A percentile compares a stretch with the other conserved stretches of the same genome.
Evolutionary conservation across 176 grass and related monocot species (phyloP).

Genomic region (Cenchrus americanus): DNA sequence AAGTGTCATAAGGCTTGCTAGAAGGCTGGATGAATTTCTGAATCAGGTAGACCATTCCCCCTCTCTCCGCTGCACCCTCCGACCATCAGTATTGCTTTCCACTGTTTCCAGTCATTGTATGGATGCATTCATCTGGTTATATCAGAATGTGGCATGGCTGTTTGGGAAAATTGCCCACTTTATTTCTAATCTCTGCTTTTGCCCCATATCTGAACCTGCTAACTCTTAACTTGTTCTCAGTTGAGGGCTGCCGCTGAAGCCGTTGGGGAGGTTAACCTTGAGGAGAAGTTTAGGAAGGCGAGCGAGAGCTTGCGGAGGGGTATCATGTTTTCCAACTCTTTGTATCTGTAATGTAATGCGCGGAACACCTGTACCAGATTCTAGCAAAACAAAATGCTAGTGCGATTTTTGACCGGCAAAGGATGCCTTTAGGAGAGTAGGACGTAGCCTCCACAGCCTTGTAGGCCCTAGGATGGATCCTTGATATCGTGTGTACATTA

Average conservation of each 20-base stretch:
- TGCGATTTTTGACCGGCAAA: constrained; percentile 33
- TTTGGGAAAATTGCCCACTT: background rate
- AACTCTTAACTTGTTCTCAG: constrained; percentile 57
- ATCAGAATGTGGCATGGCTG: background rate
- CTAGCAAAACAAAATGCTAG: constrained; percentile 15
- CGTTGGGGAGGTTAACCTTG: constrained; percentile 76
- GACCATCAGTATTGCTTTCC: background rate
- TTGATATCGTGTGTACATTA: constrained; percentile 26
- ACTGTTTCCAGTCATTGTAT: background rate
- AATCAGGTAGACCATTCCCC: constrained; percentile 74
- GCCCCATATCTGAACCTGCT: background rate
- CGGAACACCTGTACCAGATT: constrained; percentile 17
- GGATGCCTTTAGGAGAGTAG: constrained; percentile 29
- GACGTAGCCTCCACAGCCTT: constrained; percentile 6
- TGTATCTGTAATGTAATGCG: constrained; percentile 66
- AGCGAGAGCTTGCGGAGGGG: constrained; percentile 84
- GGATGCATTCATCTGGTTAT: constrained; percentile 14
- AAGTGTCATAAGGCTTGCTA: constrained; percentile 86
- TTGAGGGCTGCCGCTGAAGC: constrained; percentile 79
- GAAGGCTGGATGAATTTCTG: constrained; percentile 97
- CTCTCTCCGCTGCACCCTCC: background rate
- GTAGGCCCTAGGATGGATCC: background rate
- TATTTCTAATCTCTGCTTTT: background rate
- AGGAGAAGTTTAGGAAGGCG: constrained; percentile 71
- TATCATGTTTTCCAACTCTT: constrained; percentile 96